Evolutionary conservation across 805 yeast species (phyloP).

Genomic region (Candida glaebosa): DNA sequence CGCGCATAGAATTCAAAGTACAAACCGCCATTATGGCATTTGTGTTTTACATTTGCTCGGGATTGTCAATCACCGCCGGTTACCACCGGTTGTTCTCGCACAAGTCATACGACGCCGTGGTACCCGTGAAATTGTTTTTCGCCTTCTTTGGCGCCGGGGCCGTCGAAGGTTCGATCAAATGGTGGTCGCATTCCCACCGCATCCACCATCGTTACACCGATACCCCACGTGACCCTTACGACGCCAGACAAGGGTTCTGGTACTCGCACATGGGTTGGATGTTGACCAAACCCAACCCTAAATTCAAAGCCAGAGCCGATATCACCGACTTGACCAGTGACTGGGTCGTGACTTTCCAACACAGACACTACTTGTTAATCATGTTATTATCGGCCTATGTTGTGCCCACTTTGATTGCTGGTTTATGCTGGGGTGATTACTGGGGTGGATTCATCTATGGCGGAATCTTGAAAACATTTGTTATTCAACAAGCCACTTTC

Average conservation of each 20-base stretch:
- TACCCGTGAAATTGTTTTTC: conserved; percentile 58
- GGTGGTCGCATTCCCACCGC: conserved; percentile 89
- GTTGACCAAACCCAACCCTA: conserved; percentile 77
- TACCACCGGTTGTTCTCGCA: conserved; percentile 81
- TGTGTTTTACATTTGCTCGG: conserved; percentile 54
- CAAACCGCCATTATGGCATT: conserved; percentile 51
- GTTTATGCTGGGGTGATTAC: conserved; percentile 53
- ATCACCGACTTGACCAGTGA: conserved; percentile 73
- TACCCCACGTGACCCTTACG: conserved; percentile 80
- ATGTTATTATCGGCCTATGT: conserved; percentile 60
- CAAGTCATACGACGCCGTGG: conserved; percentile 61
- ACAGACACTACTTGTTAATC: conserved; percentile 65
- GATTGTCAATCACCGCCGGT: conserved; percentile 79
- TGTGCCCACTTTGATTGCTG: conserved; percentile 60
- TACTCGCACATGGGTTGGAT: conserved; percentile 86
- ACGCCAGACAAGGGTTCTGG: conserved; percentile 82
- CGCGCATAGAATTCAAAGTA: conserved; percentile 45
- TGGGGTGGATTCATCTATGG: conserved; percentile 78
- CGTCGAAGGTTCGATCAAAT: conserved; percentile 80
- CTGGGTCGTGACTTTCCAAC: conserved; percentile 78
- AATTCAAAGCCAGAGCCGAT: conserved; percentile 76
- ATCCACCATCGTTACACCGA: conserved; percentile 85
- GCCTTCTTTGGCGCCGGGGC: conserved; percentile 82
- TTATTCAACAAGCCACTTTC: conserved; percentile 82
- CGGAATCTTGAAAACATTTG: conserved; percentile 65